Percentiles rank a stretch among this genome's conserved stretches.
Evolutionary conservation across 2,329 filamentous ascomycete genomes (phyloP).

Genomic region (Colletotrichum cuscutae): DNA sequence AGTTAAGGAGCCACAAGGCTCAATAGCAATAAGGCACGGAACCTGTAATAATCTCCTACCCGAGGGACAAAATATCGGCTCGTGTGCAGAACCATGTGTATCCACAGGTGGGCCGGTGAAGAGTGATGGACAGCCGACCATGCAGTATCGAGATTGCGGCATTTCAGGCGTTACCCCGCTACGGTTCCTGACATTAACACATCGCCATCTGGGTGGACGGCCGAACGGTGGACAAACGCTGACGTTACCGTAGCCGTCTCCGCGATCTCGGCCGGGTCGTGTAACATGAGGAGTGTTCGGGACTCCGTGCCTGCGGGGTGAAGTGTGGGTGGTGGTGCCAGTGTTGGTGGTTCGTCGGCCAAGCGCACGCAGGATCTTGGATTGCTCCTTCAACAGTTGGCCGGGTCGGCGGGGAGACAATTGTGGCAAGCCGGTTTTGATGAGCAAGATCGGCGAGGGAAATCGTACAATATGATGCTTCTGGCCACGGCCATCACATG

Average conservation of each 20-base stretch:
- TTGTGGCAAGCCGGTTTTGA: slow-evolving; percentile 3
- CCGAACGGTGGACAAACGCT: slow-evolving; percentile 24
- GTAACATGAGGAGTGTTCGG: slow-evolving; percentile 15
- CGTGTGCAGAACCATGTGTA: slow-evolving; percentile 7
- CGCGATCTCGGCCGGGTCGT: slow-evolving; percentile 31
- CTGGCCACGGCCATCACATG: slow-evolving; percentile 13
- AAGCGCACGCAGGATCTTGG: background rate
- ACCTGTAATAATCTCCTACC: slow-evolving; percentile 8
- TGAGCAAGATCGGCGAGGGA: background rate
- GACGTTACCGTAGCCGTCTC: slow-evolving; percentile 26
- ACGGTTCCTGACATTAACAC: background rate
- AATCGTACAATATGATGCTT: slow-evolving; percentile 4
- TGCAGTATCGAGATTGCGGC: slow-evolving; percentile 31
- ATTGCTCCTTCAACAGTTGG: slow-evolving; percentile 2
- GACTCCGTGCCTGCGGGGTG: slow-evolving; percentile 21
- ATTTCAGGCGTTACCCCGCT: slow-evolving; percentile 27
- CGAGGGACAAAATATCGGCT: slow-evolving; percentile 15
- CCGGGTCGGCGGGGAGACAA: slow-evolving; percentile 7
- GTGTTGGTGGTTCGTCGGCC: slow-evolving; percentile 6
- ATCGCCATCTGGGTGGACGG: background rate
- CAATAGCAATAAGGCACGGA: background rate
- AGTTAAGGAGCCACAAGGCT: slow-evolving; percentile 18
- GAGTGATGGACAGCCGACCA: slow-evolving; percentile 25
- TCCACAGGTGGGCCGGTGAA: slow-evolving; percentile 26
- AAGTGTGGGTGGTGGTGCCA: slow-evolving; percentile 8